These are phyloP conservation scores for Avicennia marina DNA, from an alignment of 257 asterid genomes.

Conservation along the genomic window DNA sequence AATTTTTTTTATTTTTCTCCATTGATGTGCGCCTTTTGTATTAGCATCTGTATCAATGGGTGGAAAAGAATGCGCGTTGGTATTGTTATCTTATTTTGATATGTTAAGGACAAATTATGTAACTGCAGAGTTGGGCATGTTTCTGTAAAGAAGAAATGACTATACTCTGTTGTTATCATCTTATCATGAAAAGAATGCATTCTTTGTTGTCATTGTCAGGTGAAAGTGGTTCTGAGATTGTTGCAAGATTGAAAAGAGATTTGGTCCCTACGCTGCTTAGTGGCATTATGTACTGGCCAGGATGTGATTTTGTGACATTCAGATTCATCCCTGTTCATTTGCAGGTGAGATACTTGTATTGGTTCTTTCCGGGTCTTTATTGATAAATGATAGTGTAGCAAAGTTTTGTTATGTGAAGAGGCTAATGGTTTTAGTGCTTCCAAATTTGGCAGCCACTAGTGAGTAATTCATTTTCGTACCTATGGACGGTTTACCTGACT, in stretches of 20 bases:
- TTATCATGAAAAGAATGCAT: background rate
- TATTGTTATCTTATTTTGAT: too few relatives aligned
- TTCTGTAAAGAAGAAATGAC: background rate
- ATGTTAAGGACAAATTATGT: too few relatives aligned
- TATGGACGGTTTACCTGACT: slow-evolving; percentile 81
- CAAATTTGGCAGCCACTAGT: slow-evolving; percentile 63
- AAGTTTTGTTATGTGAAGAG: background rate
- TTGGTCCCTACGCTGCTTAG: slow-evolving; percentile 60
- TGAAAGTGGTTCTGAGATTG: slow-evolving; percentile 67
- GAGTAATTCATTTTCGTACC: slow-evolving; percentile 72
- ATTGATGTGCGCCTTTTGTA: too few relatives aligned
- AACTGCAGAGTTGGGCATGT: background rate
- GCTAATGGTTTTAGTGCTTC: slow-evolving; percentile 9
- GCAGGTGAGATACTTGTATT: slow-evolving; percentile 43
- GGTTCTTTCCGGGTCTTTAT: background rate
- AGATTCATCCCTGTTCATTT: slow-evolving; percentile 78
- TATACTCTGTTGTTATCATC: background rate
- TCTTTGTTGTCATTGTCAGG: slow-evolving; percentile 38
- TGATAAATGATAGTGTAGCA: background rate
- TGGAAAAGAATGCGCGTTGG: too few relatives aligned
- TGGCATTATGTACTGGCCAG: slow-evolving; percentile 89
- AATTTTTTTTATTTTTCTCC: too few relatives aligned
- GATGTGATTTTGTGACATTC: slow-evolving; percentile 83
- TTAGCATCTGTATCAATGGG: too few relatives aligned
- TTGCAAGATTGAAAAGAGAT: slow-evolving; percentile 81